These are phyloP conservation scores for Podospora comata DNA, from an alignment of 495 filamentous ascomycete species.

Conservation along the genomic window DNA sequence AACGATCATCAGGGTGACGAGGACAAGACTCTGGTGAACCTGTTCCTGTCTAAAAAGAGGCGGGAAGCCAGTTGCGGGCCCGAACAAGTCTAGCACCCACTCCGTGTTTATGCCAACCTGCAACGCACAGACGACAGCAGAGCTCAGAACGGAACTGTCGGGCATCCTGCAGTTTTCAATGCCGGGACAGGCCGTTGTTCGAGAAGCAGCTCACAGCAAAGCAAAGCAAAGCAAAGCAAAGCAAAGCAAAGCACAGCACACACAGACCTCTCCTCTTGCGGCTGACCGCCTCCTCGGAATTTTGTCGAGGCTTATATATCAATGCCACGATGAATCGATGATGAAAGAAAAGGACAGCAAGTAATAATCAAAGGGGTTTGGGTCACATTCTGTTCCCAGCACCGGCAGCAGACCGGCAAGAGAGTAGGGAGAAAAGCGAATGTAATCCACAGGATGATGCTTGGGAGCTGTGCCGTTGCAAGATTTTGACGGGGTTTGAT, in stretches of 20 bases:
- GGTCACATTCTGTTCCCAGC: not conserved
- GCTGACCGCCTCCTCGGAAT: slow-evolving; percentile 1
- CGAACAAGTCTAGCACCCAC: slow-evolving; percentile 24
- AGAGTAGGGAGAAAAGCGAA: not conserved
- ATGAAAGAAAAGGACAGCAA: not conserved
- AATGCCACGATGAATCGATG: not conserved
- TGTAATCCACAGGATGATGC: not conserved
- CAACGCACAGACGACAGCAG: slow-evolving; percentile 30
- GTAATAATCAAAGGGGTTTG: not conserved
- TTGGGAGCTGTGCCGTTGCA: slow-evolving; percentile 6
- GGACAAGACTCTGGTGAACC: not conserved
- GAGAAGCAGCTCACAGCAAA: slow-evolving; percentile 12
- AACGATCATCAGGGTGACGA: slow-evolving; percentile 7
- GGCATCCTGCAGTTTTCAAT: slow-evolving; percentile 27
- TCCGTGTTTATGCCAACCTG: slow-evolving; percentile 34
- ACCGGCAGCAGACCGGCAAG: not conserved
- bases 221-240: not conserved
- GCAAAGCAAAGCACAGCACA: not conserved
- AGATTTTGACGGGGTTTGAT: not conserved
- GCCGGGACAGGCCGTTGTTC: slow-evolving; percentile 27
- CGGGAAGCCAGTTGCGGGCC: slow-evolving; percentile 17
- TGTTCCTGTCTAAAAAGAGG: slow-evolving; percentile 13
- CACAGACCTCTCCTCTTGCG: not conserved
- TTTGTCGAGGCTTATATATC: not conserved
- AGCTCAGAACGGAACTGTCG: slow-evolving; percentile 25